Percentiles rank a stretch among this genome's conserved stretches.
These are phyloP conservation scores for Coemansia sp. DNA, from an alignment of 192 early-diverging fungal species.

Conservation along the genomic window DNA sequence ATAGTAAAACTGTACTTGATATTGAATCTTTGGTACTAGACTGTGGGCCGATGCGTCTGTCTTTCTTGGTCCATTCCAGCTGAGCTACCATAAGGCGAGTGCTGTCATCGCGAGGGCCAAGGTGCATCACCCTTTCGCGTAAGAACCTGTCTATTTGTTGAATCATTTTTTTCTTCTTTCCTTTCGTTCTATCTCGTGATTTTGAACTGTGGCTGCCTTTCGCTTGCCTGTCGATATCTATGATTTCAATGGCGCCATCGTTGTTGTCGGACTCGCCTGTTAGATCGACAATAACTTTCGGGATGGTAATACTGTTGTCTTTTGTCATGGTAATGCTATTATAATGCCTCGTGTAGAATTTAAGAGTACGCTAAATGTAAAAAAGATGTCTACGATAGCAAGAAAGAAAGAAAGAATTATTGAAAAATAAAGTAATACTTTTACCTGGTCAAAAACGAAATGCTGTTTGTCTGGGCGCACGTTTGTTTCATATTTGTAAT, in stretches of 20 bases:
- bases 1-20: conserved; percentile 12
- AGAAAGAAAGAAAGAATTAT: background rate
- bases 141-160: conserved; percentile 21
- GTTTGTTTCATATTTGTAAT: no score
- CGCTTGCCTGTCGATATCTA: background rate
- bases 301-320: background rate
- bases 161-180: conserved; percentile 4
- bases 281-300: conserved; percentile 16
- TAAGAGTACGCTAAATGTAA: background rate
- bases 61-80: background rate
- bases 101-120: conserved; percentile 12
- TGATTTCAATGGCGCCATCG: background rate
- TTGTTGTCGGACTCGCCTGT: conserved; percentile 19
- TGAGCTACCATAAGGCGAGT: conserved; percentile 5
- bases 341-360: no score
- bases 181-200: background rate
- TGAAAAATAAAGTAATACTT: no score
- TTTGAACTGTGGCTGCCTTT: background rate
- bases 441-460: no score
- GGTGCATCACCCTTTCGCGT: conserved; percentile 11
- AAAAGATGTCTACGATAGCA: background rate
- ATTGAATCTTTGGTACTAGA: background rate
- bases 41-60: background rate
- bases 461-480: no score
- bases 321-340: background rate